Conservation (phyloP, 495 filamentous ascomycete species). For the Aspergillus heteromorphus region DNA sequence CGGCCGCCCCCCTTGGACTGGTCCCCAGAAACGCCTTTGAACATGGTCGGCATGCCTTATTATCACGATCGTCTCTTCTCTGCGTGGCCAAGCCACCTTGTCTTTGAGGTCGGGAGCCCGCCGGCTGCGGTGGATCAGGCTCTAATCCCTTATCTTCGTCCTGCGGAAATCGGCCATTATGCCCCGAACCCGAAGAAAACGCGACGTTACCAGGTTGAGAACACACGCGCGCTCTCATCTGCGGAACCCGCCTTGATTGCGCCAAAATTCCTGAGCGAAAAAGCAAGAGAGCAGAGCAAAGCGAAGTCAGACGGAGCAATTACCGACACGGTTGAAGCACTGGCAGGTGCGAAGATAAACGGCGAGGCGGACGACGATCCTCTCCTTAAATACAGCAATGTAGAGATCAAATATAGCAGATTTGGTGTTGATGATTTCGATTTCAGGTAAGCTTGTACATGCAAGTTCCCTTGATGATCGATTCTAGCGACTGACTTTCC, state of each 20-base stretch:
- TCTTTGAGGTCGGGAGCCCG: conserved; percentile 78
- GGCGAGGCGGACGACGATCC: conserved; percentile 63
- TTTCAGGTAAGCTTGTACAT: conserved; percentile 58
- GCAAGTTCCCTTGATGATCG: background rate
- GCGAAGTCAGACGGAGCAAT: conserved; percentile 49
- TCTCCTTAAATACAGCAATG: conserved; percentile 77
- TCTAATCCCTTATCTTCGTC: conserved; percentile 59
- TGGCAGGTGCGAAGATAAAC: conserved; percentile 56
- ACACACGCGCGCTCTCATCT: conserved; percentile 52
- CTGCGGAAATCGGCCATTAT: conserved; percentile 64
- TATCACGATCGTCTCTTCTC: conserved; percentile 85
- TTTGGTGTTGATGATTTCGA: conserved; percentile 98
- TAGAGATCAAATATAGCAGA: conserved; percentile 95
- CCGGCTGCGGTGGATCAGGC: conserved; percentile 72
- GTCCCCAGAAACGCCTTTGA: conserved; percentile 74
- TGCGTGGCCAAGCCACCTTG: conserved; percentile 77
- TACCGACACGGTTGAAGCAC: conserved; percentile 57
- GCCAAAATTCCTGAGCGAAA: conserved; percentile 91
- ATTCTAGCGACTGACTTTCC: conserved; percentile 6
- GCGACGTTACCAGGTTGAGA: conserved; percentile 77
- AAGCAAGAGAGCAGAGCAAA: conserved; percentile 62
- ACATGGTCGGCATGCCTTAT: conserved; percentile 83
- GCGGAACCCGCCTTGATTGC: conserved; percentile 55
- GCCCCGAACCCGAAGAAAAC: conserved; percentile 71
- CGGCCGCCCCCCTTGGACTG: conserved; percentile 54